phyloP scores from a whole-genome alignment of 2,329 filamentous ascomycete genomes.

The Ophiosphaerella narmari region DNA sequence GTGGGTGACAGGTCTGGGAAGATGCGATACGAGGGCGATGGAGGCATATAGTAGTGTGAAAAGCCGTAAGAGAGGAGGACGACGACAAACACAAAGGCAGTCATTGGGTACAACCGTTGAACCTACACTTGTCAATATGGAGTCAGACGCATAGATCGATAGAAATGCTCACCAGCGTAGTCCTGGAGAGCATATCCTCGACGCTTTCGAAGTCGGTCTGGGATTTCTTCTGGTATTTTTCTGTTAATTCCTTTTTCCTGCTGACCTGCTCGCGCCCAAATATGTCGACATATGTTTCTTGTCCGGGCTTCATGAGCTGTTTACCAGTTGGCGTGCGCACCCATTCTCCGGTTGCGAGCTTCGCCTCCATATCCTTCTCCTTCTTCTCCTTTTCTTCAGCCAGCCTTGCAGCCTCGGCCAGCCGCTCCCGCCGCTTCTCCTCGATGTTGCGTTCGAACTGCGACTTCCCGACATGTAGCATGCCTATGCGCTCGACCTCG shows the following conservation, averaged over 20 bases:
- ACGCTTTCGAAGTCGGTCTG: slow-evolving; percentile 27
- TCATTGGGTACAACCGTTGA: slow-evolving; percentile 44
- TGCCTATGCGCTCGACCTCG: slow-evolving; percentile 37
- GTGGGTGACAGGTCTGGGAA: slow-evolving; percentile 40
- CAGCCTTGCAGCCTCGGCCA: slow-evolving; percentile 33
- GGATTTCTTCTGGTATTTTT: slow-evolving; percentile 32
- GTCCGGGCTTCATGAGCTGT: slow-evolving; percentile 43
- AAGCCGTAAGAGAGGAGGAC: slow-evolving; percentile 30
- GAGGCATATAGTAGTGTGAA: slow-evolving; percentile 40
- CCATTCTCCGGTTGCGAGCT: slow-evolving; percentile 40
- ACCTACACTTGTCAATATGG: slow-evolving; percentile 16
- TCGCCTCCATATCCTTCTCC: slow-evolving; percentile 36
- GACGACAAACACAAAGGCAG: slow-evolving; percentile 37
- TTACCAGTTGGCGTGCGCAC: slow-evolving; percentile 39
- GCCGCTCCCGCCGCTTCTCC: slow-evolving; percentile 35
- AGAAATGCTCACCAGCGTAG: slow-evolving; percentile 36
- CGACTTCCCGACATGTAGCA: slow-evolving; percentile 39
- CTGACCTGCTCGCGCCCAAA: slow-evolving; percentile 41
- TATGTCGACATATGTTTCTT: slow-evolving; percentile 39
- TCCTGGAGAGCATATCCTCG: slow-evolving; percentile 35
- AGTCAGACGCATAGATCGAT: background rate
- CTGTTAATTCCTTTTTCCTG: slow-evolving; percentile 32
- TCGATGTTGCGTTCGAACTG: slow-evolving; percentile 43
- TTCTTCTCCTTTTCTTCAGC: slow-evolving; percentile 40
- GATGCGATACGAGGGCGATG: slow-evolving; percentile 35